Percentiles rank a stretch among this genome's conserved stretches.
Conservation (phyloP, 1,284 basidiomycete genomes). For the Rhodofomes roseus region DNA sequence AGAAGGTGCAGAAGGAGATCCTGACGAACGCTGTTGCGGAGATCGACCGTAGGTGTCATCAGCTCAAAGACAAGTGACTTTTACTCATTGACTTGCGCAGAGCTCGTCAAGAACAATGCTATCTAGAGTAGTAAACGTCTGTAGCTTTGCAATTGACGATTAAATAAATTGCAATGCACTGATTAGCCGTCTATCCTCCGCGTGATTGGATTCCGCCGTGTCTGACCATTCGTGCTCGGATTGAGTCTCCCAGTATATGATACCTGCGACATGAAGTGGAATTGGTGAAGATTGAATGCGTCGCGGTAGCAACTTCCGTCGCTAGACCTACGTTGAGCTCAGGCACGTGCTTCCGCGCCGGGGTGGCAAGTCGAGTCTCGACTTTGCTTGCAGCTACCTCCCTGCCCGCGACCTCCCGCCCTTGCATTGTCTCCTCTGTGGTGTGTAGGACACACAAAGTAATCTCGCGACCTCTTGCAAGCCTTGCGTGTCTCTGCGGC, state of each 20-base stretch:
- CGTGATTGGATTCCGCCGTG: too few species aligned
- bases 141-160: background rate
- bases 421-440: background rate
- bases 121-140: slow-evolving; percentile 39
- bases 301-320: background rate
- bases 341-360: background rate
- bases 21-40: slow-evolving; percentile 82
- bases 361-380: background rate
- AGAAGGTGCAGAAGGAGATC: slow-evolving; percentile 93
- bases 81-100: slow-evolving; percentile 31
- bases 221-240: too few species aligned
- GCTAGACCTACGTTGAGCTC: background rate
- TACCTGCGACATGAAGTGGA: too few species aligned
- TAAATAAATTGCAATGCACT: slow-evolving; percentile 1
- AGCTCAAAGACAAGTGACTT: slow-evolving; percentile 10
- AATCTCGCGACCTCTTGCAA: background rate
- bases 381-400: background rate
- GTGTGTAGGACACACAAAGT: background rate
- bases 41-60: slow-evolving; percentile 81
- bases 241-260: too few species aligned
- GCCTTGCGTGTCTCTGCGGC: background rate
- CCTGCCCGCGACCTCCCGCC: background rate
- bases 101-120: slow-evolving; percentile 67
- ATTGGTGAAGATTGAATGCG: background rate
- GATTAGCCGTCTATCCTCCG: background rate